Percentiles rank a stretch among this genome's conserved stretches.
phyloP scores from a whole-genome alignment of 805 yeast genomes.

The Candida nitratophila region DNA sequence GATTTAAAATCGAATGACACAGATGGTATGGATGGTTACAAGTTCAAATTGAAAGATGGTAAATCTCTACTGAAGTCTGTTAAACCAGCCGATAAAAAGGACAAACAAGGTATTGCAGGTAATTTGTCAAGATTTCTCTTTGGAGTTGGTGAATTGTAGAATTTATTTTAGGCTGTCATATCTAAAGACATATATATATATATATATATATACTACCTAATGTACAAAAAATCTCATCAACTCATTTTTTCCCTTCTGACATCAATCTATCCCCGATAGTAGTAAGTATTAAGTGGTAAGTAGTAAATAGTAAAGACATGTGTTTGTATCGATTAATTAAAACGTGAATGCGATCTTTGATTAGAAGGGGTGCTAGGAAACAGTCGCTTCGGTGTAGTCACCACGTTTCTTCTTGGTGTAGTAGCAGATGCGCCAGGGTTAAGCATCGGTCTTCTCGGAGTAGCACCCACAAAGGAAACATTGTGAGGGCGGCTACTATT shows the following conservation, averaged over 20 bases:
- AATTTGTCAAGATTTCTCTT: conserved; percentile 11
- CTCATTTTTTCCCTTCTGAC: no score
- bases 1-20: conserved; percentile 4
- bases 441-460: background rate
- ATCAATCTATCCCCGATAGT: no score
- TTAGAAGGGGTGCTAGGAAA: background rate
- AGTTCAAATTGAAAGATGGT: conserved; percentile 34
- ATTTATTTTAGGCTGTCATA: background rate
- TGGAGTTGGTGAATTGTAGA: conserved; percentile 14
- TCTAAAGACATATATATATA: no score
- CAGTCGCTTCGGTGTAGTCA: background rate
- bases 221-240: no score
- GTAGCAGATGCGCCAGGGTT: background rate
- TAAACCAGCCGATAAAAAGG: conserved; percentile 7
- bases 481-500: background rate
- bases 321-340: no score
- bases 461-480: background rate
- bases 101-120: conserved; percentile 10
- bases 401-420: background rate
- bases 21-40: conserved; percentile 6
- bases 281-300: no score
- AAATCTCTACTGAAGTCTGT: conserved; percentile 29
- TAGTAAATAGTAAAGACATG: no score
- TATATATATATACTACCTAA: no score
- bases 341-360: background rate